These are phyloP conservation scores for Prunus yedoensis DNA, from an alignment of 331 rosid genomes.

Conservation along the genomic window DNA sequence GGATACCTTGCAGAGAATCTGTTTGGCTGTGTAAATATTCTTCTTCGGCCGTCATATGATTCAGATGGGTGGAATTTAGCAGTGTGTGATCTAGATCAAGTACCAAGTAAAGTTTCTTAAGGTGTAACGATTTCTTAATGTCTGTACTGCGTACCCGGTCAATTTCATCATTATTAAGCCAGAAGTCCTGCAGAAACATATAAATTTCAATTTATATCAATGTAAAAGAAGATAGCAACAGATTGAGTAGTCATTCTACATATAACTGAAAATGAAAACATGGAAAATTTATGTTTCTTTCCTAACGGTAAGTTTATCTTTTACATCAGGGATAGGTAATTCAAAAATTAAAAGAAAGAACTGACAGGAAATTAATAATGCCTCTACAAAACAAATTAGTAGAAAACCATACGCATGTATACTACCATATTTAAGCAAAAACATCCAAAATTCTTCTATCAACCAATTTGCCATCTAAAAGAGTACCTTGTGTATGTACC, in stretches of 20 bases:
- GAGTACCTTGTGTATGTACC: constrained; percentile 75
- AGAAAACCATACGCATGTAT: not conserved
- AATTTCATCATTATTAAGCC: constrained; percentile 65
- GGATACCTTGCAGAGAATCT: constrained; percentile 61
- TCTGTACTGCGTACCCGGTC: constrained; percentile 61
- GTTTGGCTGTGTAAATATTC: constrained; percentile 54
- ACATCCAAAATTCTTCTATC: not conserved
- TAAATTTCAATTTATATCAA: not conserved
- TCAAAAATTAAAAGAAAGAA: not conserved
- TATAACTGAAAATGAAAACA: not conserved
- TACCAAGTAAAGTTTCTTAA: constrained; percentile 63
- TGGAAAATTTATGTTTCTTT: not conserved
- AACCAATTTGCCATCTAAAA: constrained; percentile 9
- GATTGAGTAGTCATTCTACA: not conserved
- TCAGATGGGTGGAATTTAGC: constrained; percentile 61
- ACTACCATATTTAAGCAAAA: not conserved
- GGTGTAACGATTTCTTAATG: constrained; percentile 50
- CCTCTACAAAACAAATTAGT: not conserved
- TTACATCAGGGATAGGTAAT: not conserved
- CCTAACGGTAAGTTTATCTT: not conserved
- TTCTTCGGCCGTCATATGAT: constrained; percentile 57
- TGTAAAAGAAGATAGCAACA: not conserved
- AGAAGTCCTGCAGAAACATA: constrained; percentile 56
- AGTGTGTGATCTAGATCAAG: constrained; percentile 85
- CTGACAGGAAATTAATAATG: not conserved